A percentile compares a stretch with the other conserved stretches of the same genome.
phyloP scores from a whole-genome alignment of 257 asterid genomes.

The Solanum chmielewskii region DNA sequence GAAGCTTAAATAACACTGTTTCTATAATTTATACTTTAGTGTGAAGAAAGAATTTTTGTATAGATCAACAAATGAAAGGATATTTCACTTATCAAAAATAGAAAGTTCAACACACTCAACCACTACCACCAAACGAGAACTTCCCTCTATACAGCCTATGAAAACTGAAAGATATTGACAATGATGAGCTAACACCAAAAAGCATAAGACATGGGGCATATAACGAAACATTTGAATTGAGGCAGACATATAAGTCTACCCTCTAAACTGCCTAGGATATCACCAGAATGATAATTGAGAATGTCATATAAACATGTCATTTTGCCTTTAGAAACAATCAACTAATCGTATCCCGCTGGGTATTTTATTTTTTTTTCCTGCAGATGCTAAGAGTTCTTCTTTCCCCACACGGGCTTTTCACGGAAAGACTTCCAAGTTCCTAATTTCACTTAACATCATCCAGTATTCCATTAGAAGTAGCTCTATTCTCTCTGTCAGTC shows the following conservation, averaged over 20 bases:
- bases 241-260: neutral
- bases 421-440: neutral
- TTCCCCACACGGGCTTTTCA: neutral
- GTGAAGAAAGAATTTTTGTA: neutral
- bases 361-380: too few species aligned
- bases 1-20: neutral
- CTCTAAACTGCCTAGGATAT: neutral
- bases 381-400: neutral
- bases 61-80: neutral
- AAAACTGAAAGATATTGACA: neutral
- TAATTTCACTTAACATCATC: neutral
- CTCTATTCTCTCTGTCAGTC: neutral
- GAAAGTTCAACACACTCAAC: neutral
- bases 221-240: neutral
- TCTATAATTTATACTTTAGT: neutral
- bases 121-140: neutral
- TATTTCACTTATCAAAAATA: neutral
- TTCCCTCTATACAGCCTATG: neutral
- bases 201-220: neutral
- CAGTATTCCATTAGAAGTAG: neutral
- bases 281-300: neutral
- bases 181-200: neutral
- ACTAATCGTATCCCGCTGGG: neutral
- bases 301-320: neutral
- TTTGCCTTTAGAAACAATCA: neutral